Percentiles rank a stretch among this genome's conserved stretches.
phyloP scores from a whole-genome alignment of 2,329 filamentous ascomycete species.

The Claviceps pazoutovae region DNA sequence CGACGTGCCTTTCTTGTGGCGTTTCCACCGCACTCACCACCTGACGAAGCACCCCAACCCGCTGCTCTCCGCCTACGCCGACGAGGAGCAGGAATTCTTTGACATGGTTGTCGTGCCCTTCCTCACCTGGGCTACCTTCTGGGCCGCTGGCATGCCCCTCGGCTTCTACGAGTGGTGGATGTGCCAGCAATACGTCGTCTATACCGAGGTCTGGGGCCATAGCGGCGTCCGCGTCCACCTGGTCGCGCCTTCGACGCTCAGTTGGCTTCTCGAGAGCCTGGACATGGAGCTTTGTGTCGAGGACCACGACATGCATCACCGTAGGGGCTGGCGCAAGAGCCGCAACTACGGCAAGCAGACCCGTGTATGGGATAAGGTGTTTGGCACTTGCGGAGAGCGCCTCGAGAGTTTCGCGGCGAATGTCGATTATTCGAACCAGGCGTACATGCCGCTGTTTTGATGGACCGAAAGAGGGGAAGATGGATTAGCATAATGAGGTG shows the following conservation, averaged over 20 bases:
- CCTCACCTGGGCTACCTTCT: conserved; percentile 22
- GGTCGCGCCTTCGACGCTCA: conserved; percentile 18
- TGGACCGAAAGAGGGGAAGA: neutral
- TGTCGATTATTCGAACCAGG: conserved; percentile 17
- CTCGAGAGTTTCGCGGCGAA: conserved; percentile 20
- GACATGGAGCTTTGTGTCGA: conserved; percentile 25
- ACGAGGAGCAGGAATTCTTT: conserved; percentile 26
- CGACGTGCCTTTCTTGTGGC: conserved; percentile 25
- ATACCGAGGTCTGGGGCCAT: conserved; percentile 24
- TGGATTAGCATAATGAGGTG: neutral
- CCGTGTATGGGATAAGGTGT: conserved; percentile 21
- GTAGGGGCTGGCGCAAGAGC: conserved; percentile 22
- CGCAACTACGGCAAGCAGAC: conserved; percentile 13
- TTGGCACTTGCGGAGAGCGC: conserved; percentile 21
- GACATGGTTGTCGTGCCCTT: conserved; percentile 27
- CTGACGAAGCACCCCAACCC: conserved; percentile 28
- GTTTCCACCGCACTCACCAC: conserved; percentile 30
- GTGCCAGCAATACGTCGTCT: conserved; percentile 29
- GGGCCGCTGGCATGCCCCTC: conserved; percentile 22
- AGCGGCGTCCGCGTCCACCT: conserved; percentile 24
- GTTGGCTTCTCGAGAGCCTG: conserved; percentile 19
- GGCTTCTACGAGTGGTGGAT: conserved; percentile 33
- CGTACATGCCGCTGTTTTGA: conserved; percentile 15
- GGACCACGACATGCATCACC: conserved; percentile 26
- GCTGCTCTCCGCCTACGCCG: conserved; percentile 18